A percentile compares a stretch with the other conserved stretches of the same genome.
Conservation (phyloP, 352 stramenopile species). For the Phytophthora niederhauseri region DNA sequence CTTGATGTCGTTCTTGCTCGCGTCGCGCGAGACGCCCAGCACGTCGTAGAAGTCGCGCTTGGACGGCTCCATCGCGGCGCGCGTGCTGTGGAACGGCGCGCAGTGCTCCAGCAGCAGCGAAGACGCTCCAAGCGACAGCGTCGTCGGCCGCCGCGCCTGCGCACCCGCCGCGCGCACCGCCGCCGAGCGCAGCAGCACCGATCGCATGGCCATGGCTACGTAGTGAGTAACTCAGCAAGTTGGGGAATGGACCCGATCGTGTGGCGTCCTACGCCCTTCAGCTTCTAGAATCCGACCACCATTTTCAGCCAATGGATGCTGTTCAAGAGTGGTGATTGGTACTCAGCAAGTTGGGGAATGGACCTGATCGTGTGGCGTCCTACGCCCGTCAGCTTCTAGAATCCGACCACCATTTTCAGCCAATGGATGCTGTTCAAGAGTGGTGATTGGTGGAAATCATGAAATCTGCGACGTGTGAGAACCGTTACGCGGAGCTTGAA, state of each 20-base stretch:
- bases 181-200: constrained; percentile 36
- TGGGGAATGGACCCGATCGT: constrained; percentile 30
- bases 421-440: neutral
- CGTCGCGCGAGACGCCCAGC: constrained; percentile 88
- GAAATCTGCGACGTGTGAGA: constrained; percentile 42
- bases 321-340: constrained; percentile 10
- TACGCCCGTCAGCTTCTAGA: constrained; percentile 30
- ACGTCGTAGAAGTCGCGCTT: constrained; percentile 98
- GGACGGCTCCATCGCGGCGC: constrained; percentile 41
- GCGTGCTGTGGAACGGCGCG: constrained; percentile 71
- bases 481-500: constrained; percentile 18
- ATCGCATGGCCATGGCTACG: constrained; percentile 32
- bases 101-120: constrained; percentile 22
- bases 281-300: constrained; percentile 32
- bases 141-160: constrained; percentile 4
- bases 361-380: constrained; percentile 32
- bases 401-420: constrained; percentile 7
- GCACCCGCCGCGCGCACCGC: constrained; percentile 17
- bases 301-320: neutral
- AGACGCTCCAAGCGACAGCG: constrained; percentile 8
- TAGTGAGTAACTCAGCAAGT: constrained; percentile 17
- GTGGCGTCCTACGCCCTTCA: constrained; percentile 19
- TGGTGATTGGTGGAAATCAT: constrained; percentile 15
- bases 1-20: constrained; percentile 97
- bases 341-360: constrained; percentile 23